phyloP scores from a whole-genome alignment of 2,329 filamentous ascomycete species.

The Colletotrichum sp. region DNA sequence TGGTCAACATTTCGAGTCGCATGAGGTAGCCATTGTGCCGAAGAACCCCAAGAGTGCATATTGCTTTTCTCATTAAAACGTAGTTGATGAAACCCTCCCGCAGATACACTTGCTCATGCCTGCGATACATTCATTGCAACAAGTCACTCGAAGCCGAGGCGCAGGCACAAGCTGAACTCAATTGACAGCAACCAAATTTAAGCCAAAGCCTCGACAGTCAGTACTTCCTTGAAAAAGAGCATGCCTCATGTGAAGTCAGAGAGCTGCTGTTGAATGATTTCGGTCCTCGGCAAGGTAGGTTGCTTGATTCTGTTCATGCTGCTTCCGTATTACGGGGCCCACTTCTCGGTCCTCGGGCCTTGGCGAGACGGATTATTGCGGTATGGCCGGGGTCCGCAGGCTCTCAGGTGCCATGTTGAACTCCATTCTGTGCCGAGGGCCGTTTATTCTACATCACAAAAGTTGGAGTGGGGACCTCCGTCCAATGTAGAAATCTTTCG shows the following conservation, averaged over 20 bases:
- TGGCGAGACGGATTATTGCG: background rate
- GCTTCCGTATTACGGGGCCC: background rate
- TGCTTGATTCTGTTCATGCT: background rate
- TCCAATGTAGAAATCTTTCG: background rate
- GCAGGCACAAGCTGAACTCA: too few relatives aligned
- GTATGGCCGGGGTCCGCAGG: background rate
- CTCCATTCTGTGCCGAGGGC: background rate
- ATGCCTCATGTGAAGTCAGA: too few relatives aligned
- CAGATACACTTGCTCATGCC: fast-evolving
- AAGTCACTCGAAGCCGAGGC: too few relatives aligned
- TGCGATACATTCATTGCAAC: too few relatives aligned
- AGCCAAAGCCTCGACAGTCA: background rate
- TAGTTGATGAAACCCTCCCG: too few relatives aligned
- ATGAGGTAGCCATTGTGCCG: fast-evolving
- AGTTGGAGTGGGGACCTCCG: background rate
- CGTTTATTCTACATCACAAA: background rate
- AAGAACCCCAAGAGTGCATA: fast-evolving
- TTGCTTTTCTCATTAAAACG: fast-evolving
- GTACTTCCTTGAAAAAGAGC: too few relatives aligned
- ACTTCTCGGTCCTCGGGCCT: background rate
- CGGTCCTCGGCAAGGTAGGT: background rate
- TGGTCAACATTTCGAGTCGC: background rate
- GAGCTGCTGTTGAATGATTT: background rate
- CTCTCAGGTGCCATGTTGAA: background rate
- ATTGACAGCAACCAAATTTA: fast-evolving